Evolutionary conservation across 345 rosid species (phyloP), one percentile per base, ranked within the genome.

Genomic region (Jatropha curcas): DNA sequence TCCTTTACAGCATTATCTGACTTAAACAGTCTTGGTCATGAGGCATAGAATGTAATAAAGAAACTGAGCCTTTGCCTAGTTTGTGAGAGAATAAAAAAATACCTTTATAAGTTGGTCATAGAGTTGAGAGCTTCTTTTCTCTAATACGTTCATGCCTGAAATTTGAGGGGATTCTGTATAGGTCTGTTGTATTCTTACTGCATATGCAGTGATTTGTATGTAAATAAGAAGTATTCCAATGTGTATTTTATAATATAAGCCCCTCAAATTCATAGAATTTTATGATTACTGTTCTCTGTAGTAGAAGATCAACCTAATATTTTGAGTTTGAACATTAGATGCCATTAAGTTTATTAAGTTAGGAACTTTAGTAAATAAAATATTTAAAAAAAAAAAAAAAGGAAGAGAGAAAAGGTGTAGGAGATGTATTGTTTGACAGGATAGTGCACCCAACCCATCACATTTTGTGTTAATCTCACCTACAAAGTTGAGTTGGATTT

Each of bases 1-100:
- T 60, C 92, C 51, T 79, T 74, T 65, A 43, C 90, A 30, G 71
- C 82, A 67, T 77, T 53, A 39, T 72, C 87, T 43, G 88, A 83
- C 72, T 19, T n/a, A 59, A 75, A 67, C 59, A 82, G 65, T 61
- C 45, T 43, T 8, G 53, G 30, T 5, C 70, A 22, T 10, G 82
- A 83, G 33, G 74, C 74, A 30, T 75, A 79, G 66, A 43, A 17
- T 22, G 31, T 45, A 71, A 16, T 20, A 71, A 25, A 4, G 50
- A 13, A 43, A 60, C 53, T n/a, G 7, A 11, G n/a, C 20, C 25
- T n/a, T 19, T 22, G n/a, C 20, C 25, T 37, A 24, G 19, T 41
- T 39, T 35, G 31, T 63, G 31, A 22, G 39, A 41, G 22, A 7
- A 62, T 27, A 30, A 59, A 37, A 71, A 48, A 16, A 28, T n/a